Conservation (phyloP, 2,329 filamentous ascomycete genomes). For the Xylariales sp. region DNA sequence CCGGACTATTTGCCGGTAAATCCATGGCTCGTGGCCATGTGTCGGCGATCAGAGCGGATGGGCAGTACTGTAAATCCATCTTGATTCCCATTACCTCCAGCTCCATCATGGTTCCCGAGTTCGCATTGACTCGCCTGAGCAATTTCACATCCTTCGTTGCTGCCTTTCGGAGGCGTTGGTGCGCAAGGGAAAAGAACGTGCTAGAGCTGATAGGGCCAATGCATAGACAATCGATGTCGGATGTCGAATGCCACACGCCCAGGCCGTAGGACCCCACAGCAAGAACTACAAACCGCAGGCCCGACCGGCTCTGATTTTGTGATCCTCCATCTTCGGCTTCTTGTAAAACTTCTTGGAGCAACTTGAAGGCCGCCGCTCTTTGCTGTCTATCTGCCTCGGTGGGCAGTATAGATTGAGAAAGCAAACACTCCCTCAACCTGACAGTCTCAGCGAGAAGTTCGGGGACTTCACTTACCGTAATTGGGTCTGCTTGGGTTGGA, state of each 20-base stretch:
- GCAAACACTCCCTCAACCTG: constrained; percentile 33
- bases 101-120: constrained; percentile 61
- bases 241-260: constrained; percentile 55
- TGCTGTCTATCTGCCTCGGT: constrained; percentile 33
- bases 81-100: constrained; percentile 53
- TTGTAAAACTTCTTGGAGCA: constrained; percentile 38
- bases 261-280: constrained; percentile 65
- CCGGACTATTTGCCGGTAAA: constrained; percentile 43
- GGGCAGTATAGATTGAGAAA: constrained; percentile 38
- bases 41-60: constrained; percentile 50
- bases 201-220: constrained; percentile 57
- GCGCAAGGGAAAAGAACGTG: constrained; percentile 57
- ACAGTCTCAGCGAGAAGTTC: constrained; percentile 24
- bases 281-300: constrained; percentile 44
- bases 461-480: constrained; percentile 27
- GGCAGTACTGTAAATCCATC: constrained; percentile 64
- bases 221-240: constrained; percentile 63
- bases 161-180: constrained; percentile 48
- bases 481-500: constrained; percentile 22
- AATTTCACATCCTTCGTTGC: constrained; percentile 39
- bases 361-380: constrained; percentile 38
- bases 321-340: constrained; percentile 21
- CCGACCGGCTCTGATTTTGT: constrained; percentile 14
- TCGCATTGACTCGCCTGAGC: constrained; percentile 53
- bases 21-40: constrained; percentile 44